These are phyloP conservation scores for Fallopia convolvulus DNA, from an alignment of 148 eudicot genomes.

Conservation along the genomic window DNA sequence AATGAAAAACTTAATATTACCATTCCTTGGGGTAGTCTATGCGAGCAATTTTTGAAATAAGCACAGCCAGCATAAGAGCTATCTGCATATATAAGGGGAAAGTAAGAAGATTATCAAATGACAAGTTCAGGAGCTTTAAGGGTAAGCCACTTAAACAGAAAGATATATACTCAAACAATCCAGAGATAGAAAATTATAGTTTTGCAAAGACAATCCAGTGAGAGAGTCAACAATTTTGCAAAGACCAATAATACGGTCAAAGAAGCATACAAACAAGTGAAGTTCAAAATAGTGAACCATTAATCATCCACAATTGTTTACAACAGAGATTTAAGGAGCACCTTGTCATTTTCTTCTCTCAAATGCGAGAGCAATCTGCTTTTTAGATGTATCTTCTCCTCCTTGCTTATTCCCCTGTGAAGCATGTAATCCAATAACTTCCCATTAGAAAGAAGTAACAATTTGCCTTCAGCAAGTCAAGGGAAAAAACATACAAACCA, in stretches of 20 bases:
- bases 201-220: not conserved
- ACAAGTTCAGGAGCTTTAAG: conserved; percentile 2
- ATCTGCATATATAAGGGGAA: conserved; percentile 47
- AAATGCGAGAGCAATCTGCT: conserved; percentile 79
- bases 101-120: not conserved
- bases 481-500: not conserved
- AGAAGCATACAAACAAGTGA: not conserved
- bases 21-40: conserved; percentile 91
- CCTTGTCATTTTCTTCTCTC: conserved; percentile 97
- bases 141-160: not conserved
- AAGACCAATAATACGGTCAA: not conserved
- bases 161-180: not conserved
- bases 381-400: conserved; percentile 72
- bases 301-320: not conserved
- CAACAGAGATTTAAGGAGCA: conserved; percentile 15
- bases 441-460: not conserved
- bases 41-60: conserved; percentile 94
- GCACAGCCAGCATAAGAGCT: conserved; percentile 77
- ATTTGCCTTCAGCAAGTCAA: not conserved
- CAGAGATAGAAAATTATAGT: not conserved
- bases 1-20: conserved; percentile 25
- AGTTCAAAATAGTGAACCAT: not conserved
- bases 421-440: conserved; percentile 12
- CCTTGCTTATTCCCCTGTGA: conserved; percentile 78
- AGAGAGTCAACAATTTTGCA: not conserved